Evolutionary conservation across 73 alveolate species (phyloP), one percentile per base, ranked within the genome.

Genomic region (Uronychia setigera): DNA sequence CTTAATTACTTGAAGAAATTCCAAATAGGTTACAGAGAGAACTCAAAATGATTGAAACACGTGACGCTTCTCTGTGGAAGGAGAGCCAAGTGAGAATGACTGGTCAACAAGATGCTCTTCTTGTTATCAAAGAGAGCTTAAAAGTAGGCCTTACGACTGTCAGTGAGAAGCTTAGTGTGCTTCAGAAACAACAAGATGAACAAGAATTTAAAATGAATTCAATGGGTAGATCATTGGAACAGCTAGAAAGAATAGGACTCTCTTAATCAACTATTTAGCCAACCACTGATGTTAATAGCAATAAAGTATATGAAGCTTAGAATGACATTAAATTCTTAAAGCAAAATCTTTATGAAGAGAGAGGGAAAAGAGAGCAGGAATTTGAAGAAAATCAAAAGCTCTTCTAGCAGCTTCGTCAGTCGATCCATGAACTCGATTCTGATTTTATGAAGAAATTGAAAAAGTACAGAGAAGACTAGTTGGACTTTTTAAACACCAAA

Each of bases 1-100:
- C 82, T 0, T 79, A 80, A 58, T 32, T 92, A 32, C 76, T 67
- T 11, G 97, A 92, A 60, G 97, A 92, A 60, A 88, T 92, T 30
- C 97, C 97, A 0, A 82, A 78, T 46, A 30, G 92, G 9, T 88
- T 92, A 26, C 76, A 87, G 28, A 83, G 93, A 79, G 97, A 92
- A 74, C 76, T 92, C 33, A 92, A 88, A 80, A 76, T 32, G 32
- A 83, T 92, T 0, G 94, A 92, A 79, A 84, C 79, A 25, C 67
- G 97, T 1, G 97, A 92, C 77, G 28, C 79, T 46, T 83, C 60
- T 74, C 83, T 88, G 31, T 92, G 97, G 94, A 88, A 84, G 34
- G 97, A 92, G n/a, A 92, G 80, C 76, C 58, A 81, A 0, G 33
- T n/a, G 1, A 81, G 60, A 60, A 58, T 60, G 0, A 59, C 79